Conservation (phyloP, 1,284 basidiomycete species). For the Prillingera fragicola region DNA sequence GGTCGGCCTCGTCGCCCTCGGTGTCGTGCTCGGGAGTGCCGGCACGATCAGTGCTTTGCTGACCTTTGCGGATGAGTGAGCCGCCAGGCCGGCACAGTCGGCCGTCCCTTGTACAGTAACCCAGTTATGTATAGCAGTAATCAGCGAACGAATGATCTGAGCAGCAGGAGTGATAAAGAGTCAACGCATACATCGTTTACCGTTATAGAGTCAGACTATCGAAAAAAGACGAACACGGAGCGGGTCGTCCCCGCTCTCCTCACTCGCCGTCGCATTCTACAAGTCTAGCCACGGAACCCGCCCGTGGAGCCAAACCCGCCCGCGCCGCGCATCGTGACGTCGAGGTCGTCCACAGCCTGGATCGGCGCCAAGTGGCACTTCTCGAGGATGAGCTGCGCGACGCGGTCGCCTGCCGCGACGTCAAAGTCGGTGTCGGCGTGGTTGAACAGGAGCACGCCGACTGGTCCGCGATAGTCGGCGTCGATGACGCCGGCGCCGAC, state of each 20-base stretch:
- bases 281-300: constrained; percentile 43
- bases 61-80: constrained; percentile 22
- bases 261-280: too few relatives aligned
- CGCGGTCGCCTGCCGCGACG: constrained; percentile 82
- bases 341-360: constrained; percentile 74
- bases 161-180: too few relatives aligned
- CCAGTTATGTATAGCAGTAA: background rate
- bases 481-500: constrained; percentile 96
- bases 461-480: constrained; percentile 85
- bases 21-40: constrained; percentile 28
- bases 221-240: too few relatives aligned
- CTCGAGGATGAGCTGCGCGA: constrained; percentile 93
- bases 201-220: too few relatives aligned
- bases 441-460: constrained; percentile 95
- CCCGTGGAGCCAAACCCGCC: constrained; percentile 94
- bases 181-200: too few relatives aligned
- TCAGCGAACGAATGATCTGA: too few relatives aligned
- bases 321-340: constrained; percentile 75
- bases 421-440: constrained; percentile 80
- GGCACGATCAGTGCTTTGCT: constrained; percentile 35
- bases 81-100: too few relatives aligned
- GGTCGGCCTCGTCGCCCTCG: constrained; percentile 24
- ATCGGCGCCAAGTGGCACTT: constrained; percentile 80
- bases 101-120: background rate
- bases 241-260: too few relatives aligned